phyloP scores from a whole-genome alignment of 257 asterid genomes.

The Solanum corneliomulleri region DNA sequence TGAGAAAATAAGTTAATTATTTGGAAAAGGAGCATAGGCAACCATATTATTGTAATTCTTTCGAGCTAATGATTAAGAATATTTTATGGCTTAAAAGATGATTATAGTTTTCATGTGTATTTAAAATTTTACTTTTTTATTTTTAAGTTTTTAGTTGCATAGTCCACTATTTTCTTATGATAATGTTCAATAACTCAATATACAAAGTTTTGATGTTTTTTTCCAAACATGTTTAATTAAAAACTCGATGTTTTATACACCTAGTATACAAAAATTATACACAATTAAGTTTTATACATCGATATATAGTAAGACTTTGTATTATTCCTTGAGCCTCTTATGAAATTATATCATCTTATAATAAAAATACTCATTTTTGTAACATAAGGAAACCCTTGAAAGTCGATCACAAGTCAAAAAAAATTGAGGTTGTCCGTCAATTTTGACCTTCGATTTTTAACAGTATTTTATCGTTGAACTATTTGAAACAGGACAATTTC shows the following conservation, averaged over 20 bases:
- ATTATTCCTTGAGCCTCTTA: background rate
- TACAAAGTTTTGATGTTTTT: background rate
- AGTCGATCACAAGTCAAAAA: background rate
- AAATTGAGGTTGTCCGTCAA: background rate
- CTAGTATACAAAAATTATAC: background rate
- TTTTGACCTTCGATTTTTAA: background rate
- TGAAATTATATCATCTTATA: no score
- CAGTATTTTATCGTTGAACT: background rate
- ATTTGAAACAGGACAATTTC: background rate
- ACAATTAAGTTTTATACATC: background rate
- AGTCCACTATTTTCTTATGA: background rate
- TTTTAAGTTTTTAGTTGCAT: background rate
- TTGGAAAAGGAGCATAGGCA: background rate
- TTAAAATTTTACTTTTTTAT: background rate
- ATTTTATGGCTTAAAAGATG: background rate
- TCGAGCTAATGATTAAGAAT: background rate
- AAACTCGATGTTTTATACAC: no score
- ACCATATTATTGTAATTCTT: background rate
- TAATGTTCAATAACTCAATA: background rate
- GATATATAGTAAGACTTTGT: background rate
- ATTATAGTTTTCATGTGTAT: background rate
- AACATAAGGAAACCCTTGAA: background rate
- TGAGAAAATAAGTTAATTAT: background rate
- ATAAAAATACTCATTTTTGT: no score
- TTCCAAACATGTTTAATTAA: background rate